These are phyloP conservation scores for Ceratobasidium sp. DNA, from an alignment of 1,284 basidiomycete species.

Conservation along the genomic window DNA sequence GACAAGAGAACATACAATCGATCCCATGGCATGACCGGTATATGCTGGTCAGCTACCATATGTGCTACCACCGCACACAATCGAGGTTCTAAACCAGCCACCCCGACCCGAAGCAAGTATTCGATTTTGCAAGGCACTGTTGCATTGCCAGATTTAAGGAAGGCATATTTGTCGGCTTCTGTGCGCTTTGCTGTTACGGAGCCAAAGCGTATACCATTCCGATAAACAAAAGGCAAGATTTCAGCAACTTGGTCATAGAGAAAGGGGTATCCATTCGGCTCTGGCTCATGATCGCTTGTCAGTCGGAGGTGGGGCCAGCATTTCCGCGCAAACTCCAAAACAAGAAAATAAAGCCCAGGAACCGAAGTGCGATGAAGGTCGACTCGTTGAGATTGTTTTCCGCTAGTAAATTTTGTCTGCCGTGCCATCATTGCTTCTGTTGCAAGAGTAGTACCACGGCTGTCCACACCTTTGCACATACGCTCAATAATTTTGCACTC, in stretches of 20 bases:
- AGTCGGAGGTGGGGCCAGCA: conserved; percentile 48
- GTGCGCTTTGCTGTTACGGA: neutral
- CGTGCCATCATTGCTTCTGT: neutral
- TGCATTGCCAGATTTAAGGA: neutral
- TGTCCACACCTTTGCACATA: neutral
- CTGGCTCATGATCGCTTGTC: neutral
- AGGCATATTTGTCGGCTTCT: neutral
- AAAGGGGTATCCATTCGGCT: neutral
- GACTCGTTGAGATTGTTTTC: neutral
- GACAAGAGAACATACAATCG: conserved; percentile 43
- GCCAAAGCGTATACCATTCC: conserved; percentile 1
- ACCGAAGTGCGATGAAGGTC: neutral
- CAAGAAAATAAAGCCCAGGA: neutral
- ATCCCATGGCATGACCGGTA: conserved; percentile 51
- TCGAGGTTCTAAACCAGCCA: conserved; percentile 40
- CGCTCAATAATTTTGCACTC: neutral
- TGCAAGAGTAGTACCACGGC: neutral
- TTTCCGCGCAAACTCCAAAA: conserved; percentile 40
- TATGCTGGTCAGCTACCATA: conserved; percentile 42
- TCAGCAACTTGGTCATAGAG: conserved; percentile 3
- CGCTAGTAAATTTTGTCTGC: neutral
- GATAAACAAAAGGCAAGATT: neutral
- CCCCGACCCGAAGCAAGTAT: neutral
- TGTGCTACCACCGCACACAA: conserved; percentile 43
- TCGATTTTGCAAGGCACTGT: conserved; percentile 1